These are phyloP conservation scores for Chrysanthemum makinoi DNA, from an alignment of 129 eudicot species.

Conservation along the genomic window DNA sequence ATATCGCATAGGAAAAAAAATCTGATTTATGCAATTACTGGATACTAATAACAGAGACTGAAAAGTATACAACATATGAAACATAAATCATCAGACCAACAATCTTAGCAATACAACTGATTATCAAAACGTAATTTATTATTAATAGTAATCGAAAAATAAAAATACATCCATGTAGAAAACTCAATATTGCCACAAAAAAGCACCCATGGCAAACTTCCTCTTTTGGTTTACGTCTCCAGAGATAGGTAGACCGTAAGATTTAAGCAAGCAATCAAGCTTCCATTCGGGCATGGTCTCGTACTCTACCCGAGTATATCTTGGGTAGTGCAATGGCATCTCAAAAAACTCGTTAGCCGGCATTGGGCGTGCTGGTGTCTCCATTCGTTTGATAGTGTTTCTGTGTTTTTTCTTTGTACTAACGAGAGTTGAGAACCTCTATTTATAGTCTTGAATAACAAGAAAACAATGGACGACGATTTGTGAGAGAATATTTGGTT, in stretches of 20 bases:
- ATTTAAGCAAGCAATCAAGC: conserved; percentile 52
- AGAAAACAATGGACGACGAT: conserved; percentile 34
- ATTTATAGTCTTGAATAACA: conserved; percentile 18
- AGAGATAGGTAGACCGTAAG: conserved; percentile 51
- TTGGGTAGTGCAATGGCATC: conserved; percentile 79
- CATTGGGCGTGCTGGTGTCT: conserved; percentile 28
- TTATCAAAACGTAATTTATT: background rate
- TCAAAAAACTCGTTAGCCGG: conserved; percentile 42
- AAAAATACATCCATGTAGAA: background rate
- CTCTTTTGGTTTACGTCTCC: conserved; percentile 59
- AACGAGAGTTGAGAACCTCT: background rate
- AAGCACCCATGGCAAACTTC: conserved; percentile 75
- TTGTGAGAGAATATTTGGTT: conserved; percentile 29
- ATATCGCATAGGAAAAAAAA: too few species aligned
- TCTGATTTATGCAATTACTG: too few species aligned
- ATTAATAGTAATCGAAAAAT: background rate
- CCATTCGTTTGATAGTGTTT: conserved; percentile 30
- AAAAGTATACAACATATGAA: too few species aligned
- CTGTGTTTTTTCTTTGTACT: background rate
- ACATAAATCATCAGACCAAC: too few species aligned
- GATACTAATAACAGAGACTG: too few species aligned
- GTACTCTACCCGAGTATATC: conserved; percentile 52
- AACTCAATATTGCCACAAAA: conserved; percentile 51
- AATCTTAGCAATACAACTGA: background rate
- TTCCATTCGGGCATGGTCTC: conserved; percentile 80